Conservation (phyloP, 2,329 filamentous ascomycete species). For the Exophiala sp. region DNA sequence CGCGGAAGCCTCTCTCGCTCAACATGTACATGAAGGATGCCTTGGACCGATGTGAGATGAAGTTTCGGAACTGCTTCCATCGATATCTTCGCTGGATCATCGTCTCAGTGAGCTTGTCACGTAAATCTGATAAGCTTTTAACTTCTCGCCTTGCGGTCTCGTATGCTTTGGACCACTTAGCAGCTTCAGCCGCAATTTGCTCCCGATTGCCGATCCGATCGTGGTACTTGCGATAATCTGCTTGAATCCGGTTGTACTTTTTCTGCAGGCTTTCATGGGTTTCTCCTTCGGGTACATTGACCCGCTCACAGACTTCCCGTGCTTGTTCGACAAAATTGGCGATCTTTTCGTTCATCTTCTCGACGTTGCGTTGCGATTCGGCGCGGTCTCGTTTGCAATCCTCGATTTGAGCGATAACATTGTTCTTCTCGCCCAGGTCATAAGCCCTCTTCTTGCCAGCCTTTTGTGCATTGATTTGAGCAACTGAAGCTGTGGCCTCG, state of each 20-base stretch:
- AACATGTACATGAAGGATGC: slow-evolving; percentile 84
- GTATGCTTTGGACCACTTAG: slow-evolving; percentile 35
- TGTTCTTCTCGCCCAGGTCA: slow-evolving; percentile 57
- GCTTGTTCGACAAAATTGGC: slow-evolving; percentile 53
- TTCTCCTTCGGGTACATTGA: slow-evolving; percentile 59
- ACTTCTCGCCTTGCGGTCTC: slow-evolving; percentile 36
- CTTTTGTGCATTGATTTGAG: slow-evolving; percentile 10
- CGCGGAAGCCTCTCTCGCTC: slow-evolving; percentile 82
- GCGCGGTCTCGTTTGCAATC: slow-evolving; percentile 44
- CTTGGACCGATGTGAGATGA: slow-evolving; percentile 79
- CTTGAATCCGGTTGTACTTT: slow-evolving; percentile 48
- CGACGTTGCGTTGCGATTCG: slow-evolving; percentile 42
- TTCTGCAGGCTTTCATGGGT: slow-evolving; percentile 49
- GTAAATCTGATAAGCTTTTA: slow-evolving; percentile 35
- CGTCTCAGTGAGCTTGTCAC: slow-evolving; percentile 51
- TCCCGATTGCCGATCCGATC: slow-evolving; percentile 58
- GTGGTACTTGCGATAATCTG: slow-evolving; percentile 55
- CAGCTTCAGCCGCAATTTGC: slow-evolving; percentile 52
- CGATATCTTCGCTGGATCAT: slow-evolving; percentile 64
- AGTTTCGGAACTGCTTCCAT: slow-evolving; percentile 74
- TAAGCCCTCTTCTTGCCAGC: slow-evolving; percentile 35
- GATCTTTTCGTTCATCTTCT: slow-evolving; percentile 38
- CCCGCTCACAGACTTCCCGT: slow-evolving; percentile 49
- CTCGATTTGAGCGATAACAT: slow-evolving; percentile 49
- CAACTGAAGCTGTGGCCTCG: slow-evolving; percentile 3